Percentiles rank a stretch among this genome's conserved stretches.
Evolutionary conservation across 2,329 filamentous ascomycete genomes (phyloP).

Genomic region (Penicillium italicum): DNA sequence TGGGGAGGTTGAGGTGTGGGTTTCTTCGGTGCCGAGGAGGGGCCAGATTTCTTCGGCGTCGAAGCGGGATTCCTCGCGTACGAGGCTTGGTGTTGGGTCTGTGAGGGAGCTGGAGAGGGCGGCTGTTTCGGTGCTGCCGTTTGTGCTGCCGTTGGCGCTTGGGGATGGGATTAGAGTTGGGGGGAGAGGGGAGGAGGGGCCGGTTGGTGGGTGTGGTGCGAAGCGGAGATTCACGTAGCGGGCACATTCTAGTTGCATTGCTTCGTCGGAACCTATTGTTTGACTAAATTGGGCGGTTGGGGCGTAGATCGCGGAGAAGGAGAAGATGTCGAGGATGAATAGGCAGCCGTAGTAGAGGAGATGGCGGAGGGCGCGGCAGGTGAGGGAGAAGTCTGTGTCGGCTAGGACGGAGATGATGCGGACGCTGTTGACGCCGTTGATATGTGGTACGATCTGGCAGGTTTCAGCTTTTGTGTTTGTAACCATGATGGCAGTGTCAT

Average conservation of each 20-base stretch:
- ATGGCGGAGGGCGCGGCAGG: slow-evolving; percentile 81
- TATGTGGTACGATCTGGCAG: slow-evolving; percentile 68
- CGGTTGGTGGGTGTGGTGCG: slow-evolving; percentile 31
- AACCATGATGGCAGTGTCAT: rapidly evolving
- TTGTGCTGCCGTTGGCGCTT: slow-evolving; percentile 17
- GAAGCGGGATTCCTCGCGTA: slow-evolving; percentile 20
- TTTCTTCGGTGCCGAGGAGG: slow-evolving; percentile 31
- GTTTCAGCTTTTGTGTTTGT: neutral
- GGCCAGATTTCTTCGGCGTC: slow-evolving; percentile 45
- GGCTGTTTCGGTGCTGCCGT: slow-evolving; percentile 6
- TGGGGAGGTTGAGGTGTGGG: slow-evolving; percentile 5
- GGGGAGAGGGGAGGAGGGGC: slow-evolving; percentile 23
- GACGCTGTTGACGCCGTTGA: slow-evolving; percentile 88
- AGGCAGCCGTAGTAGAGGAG: slow-evolving; percentile 91
- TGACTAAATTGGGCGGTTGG: slow-evolving; percentile 72
- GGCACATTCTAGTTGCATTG: slow-evolving; percentile 82
- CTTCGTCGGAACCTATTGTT: slow-evolving; percentile 68
- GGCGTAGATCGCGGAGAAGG: slow-evolving; percentile 88
- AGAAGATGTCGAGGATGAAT: slow-evolving; percentile 88
- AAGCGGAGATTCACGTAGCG: slow-evolving; percentile 68
- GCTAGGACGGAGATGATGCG: slow-evolving; percentile 80
- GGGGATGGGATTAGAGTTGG: slow-evolving; percentile 10
- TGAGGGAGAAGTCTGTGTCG: slow-evolving; percentile 80
- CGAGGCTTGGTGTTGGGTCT: slow-evolving; percentile 20
- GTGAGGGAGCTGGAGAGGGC: slow-evolving; percentile 18